These are phyloP conservation scores for Talaromyces sp. DNA, from an alignment of 2,329 filamentous ascomycete species.

Conservation along the genomic window DNA sequence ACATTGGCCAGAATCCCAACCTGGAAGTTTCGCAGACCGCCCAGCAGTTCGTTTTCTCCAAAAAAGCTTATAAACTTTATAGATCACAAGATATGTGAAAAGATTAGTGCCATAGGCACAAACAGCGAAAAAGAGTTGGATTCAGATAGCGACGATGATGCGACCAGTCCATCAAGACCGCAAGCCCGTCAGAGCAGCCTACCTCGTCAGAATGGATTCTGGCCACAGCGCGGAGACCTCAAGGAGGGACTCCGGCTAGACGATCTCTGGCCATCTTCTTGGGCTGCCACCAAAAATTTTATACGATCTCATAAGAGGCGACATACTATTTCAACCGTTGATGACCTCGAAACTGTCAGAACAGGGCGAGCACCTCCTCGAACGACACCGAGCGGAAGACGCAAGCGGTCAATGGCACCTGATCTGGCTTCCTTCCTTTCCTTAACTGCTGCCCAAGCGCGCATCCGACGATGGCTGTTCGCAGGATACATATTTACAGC, in stretches of 20 bases:
- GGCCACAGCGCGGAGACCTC: slow-evolving; percentile 2
- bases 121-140: slow-evolving; percentile 28
- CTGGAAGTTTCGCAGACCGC: slow-evolving; percentile 72
- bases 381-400: slow-evolving; percentile 59
- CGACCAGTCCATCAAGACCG: slow-evolving; percentile 27
- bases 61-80: slow-evolving; percentile 38
- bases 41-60: slow-evolving; percentile 32
- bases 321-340: slow-evolving; percentile 51
- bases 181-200: slow-evolving; percentile 12
- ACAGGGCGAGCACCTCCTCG: slow-evolving; percentile 23
- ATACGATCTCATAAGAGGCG: slow-evolving; percentile 24
- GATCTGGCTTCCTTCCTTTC: slow-evolving; percentile 69
- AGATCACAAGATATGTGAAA: slow-evolving; percentile 45
- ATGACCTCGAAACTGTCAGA: slow-evolving; percentile 23
- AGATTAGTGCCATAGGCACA: slow-evolving; percentile 40
- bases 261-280: slow-evolving; percentile 20
- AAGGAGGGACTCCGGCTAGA: slow-evolving; percentile 22
- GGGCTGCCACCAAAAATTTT: slow-evolving; percentile 17
- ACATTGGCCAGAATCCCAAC: slow-evolving; percentile 80
- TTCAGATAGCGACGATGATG: slow-evolving; percentile 38
- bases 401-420: slow-evolving; percentile 60
- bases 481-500: slow-evolving; percentile 70
- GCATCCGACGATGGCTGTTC: slow-evolving; percentile 74
- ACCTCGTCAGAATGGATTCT: slow-evolving; percentile 12
- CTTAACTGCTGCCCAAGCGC: slow-evolving; percentile 73